Percentiles rank a stretch among this genome's conserved stretches.
These are phyloP conservation scores for Bryoerythrophyllum caledonicum DNA, from an alignment of 225 moss, liverwort and hornwort species.

Conservation along the genomic window DNA sequence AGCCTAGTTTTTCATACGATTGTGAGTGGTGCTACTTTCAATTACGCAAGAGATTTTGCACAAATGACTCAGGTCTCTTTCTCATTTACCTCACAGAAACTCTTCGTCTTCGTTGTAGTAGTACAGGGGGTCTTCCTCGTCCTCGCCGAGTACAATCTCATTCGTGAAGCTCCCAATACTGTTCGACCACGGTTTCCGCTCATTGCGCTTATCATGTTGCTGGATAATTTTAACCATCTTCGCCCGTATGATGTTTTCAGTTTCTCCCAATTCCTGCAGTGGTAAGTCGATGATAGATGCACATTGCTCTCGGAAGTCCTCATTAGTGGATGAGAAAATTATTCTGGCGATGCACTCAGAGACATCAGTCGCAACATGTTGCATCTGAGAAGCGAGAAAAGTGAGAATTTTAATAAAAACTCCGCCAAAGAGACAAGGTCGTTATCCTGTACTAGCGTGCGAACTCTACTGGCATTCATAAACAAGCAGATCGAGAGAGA, in stretches of 20 bases:
- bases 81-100: slow-evolving; percentile 12
- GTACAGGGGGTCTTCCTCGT: slow-evolving; percentile 16
- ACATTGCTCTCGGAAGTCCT: slow-evolving; percentile 44
- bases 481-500: background rate
- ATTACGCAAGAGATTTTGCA: background rate
- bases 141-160: slow-evolving; percentile 15
- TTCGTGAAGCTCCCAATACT: background rate
- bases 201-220: slow-evolving; percentile 39
- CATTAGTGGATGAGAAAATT: slow-evolving; percentile 41
- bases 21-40: background rate
- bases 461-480: background rate
- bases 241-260: slow-evolving; percentile 26
- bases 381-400: slow-evolving; percentile 35
- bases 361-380: slow-evolving; percentile 38
- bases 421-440: background rate
- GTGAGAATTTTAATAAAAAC: background rate
- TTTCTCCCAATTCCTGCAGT: slow-evolving; percentile 23
- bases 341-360: slow-evolving; percentile 44
- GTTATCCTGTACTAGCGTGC: background rate
- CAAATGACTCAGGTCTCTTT: background rate
- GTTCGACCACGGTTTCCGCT: slow-evolving; percentile 11
- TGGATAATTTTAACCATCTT: slow-evolving; percentile 45
- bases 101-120: slow-evolving; percentile 35
- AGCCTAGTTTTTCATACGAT: background rate
- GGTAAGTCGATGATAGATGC: slow-evolving; percentile 39